A percentile compares a stretch with the other conserved stretches of the same genome.
Conservation (phyloP, 2,329 filamentous ascomycete genomes). For the Thermochaetoides dissita region DNA sequence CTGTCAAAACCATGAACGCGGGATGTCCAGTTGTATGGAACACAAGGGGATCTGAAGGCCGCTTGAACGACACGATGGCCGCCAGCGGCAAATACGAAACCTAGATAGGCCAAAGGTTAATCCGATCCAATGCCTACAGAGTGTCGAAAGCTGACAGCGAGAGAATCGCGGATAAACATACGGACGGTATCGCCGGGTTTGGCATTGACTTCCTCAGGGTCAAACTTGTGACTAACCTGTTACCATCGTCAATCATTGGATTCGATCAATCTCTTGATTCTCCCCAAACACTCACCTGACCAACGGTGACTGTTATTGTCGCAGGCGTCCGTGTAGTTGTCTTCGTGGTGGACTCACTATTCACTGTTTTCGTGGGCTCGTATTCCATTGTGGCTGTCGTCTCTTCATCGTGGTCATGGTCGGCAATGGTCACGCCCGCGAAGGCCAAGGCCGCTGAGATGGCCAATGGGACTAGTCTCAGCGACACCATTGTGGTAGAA, state of each 20-base stretch:
- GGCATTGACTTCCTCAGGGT: constrained; percentile 22
- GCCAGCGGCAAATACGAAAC: constrained; percentile 23
- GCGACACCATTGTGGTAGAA: too few relatives aligned
- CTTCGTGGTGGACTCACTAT: too few relatives aligned
- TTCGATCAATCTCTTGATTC: too few relatives aligned
- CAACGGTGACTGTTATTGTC: constrained; percentile 11
- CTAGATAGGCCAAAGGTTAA: too few relatives aligned
- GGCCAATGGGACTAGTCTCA: too few relatives aligned
- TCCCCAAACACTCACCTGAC: background rate
- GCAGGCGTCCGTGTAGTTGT: background rate
- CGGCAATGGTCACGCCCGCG: too few relatives aligned
- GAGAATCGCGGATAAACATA: constrained; percentile 15
- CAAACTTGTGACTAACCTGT: constrained; percentile 22
- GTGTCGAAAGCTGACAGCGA: too few relatives aligned
- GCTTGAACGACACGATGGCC: constrained; percentile 52
- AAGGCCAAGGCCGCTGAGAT: too few relatives aligned
- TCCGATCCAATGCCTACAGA: too few relatives aligned
- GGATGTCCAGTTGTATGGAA: constrained; percentile 37
- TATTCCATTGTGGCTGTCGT: background rate
- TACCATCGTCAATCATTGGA: background rate
- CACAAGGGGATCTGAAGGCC: constrained; percentile 45
- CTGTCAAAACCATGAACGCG: constrained; percentile 34
- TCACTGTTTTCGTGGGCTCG: background rate
- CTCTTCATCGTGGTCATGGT: background rate
- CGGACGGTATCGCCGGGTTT: constrained; percentile 34